These are phyloP conservation scores for Pyrenochaeta sp. DNA, from an alignment of 2,329 filamentous ascomycete genomes.

Conservation along the genomic window DNA sequence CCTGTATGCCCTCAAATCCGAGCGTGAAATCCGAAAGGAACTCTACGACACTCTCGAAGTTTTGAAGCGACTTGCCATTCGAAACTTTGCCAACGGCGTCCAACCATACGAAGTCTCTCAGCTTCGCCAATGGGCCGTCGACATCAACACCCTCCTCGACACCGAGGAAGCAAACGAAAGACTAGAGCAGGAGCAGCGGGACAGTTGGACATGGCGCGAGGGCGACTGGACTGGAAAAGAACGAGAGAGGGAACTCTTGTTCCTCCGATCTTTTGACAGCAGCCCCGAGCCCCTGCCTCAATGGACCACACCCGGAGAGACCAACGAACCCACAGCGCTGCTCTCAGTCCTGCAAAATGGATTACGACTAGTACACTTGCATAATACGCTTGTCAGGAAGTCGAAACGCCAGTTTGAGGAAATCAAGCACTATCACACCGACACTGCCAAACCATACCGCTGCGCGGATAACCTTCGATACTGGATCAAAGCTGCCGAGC, in stretches of 20 bases:
- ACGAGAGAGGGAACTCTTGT: constrained; percentile 79
- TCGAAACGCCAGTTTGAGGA: constrained; percentile 87
- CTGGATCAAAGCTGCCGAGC: constrained; percentile 95
- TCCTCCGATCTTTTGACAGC: constrained; percentile 77
- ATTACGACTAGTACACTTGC: constrained; percentile 80
- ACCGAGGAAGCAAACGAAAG: constrained; percentile 80
- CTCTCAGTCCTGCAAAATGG: constrained; percentile 78
- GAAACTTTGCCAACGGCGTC: constrained; percentile 85
- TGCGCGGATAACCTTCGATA: constrained; percentile 92
- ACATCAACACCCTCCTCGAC: constrained; percentile 77
- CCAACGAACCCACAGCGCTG: constrained; percentile 73
- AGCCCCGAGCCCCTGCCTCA: constrained; percentile 67
- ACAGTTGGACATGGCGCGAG: constrained; percentile 80
- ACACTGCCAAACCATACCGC: constrained; percentile 93
- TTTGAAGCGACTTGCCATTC: constrained; percentile 86
- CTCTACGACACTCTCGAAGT: constrained; percentile 87
- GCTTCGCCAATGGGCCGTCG: constrained; percentile 80
- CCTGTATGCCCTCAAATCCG: constrained; percentile 84
- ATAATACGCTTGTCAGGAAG: constrained; percentile 86
- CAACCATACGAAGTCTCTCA: constrained; percentile 77
- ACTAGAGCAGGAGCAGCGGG: constrained; percentile 73
- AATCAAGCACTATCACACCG: constrained; percentile 88
- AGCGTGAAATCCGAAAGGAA: constrained; percentile 84
- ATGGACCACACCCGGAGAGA: constrained; percentile 68
- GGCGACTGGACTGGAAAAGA: constrained; percentile 77